Evolutionary conservation across 768 basidiomycete genomes (phyloP).

Genomic region (Lactarius akahatsu): DNA sequence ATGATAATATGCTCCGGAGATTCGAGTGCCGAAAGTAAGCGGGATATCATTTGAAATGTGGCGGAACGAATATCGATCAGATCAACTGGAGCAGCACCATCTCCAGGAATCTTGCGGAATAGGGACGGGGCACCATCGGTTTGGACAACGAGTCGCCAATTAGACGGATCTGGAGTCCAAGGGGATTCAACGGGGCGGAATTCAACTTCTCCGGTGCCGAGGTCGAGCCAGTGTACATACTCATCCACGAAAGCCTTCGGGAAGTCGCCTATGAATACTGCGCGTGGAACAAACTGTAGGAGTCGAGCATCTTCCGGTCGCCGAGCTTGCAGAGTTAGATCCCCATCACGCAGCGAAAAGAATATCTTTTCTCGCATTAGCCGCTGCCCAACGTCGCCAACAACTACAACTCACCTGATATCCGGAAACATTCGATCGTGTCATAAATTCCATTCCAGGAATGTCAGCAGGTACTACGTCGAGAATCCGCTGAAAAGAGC

Average conservation of each 20-base stretch:
- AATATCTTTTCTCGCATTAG: neutral
- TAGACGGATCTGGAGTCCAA: conserved; percentile 31
- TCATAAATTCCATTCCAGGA: neutral
- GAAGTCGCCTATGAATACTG: conserved; percentile 34
- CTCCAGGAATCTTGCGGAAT: neutral
- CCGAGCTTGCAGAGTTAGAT: conserved; percentile 1
- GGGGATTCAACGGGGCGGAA: conserved; percentile 26
- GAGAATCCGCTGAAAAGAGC: neutral
- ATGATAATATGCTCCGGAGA: too few species aligned
- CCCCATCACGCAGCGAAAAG: neutral
- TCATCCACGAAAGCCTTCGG: conserved; percentile 31
- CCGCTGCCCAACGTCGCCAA: neutral
- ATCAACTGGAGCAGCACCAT: too few species aligned
- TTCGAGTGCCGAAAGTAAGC: too few species aligned
- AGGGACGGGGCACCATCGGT: neutral
- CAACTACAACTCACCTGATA: neutral
- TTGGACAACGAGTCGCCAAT: neutral
- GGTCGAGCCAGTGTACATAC: conserved; percentile 39
- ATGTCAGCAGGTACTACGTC: neutral
- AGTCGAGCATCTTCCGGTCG: neutral
- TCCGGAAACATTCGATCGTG: neutral
- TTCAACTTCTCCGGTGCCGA: conserved; percentile 32
- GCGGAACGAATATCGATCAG: too few species aligned
- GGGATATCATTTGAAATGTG: too few species aligned
- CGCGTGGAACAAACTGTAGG: conserved; percentile 38